Percentiles rank a stretch among this genome's conserved stretches.
These are phyloP conservation scores for Skeletonema costatum DNA, from an alignment of 108 stramenopile genomes.

Conservation along the genomic window DNA sequence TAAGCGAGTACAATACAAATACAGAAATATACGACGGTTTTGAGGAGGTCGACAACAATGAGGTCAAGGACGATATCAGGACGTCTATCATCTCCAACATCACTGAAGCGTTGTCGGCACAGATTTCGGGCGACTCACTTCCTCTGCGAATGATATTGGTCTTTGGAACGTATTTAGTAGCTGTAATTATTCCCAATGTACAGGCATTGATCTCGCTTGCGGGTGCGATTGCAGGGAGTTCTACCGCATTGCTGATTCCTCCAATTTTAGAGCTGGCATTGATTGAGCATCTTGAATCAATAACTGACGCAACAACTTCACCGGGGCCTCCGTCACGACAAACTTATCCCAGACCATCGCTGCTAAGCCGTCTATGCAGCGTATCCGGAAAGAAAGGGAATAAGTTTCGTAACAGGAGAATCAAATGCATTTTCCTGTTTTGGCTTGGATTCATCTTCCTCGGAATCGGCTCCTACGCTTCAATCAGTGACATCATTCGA, in stretches of 20 bases:
- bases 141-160: constrained; percentile 54
- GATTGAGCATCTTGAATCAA: constrained; percentile 43
- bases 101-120: constrained; percentile 29
- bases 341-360: constrained; percentile 5
- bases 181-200: constrained; percentile 69
- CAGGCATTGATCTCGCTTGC: constrained; percentile 66
- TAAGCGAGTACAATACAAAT: constrained; percentile 6
- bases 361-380: constrained; percentile 3
- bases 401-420: constrained; percentile 27
- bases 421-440: constrained; percentile 41
- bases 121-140: constrained; percentile 47
- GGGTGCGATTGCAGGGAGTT: constrained; percentile 69
- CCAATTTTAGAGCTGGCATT: constrained; percentile 65
- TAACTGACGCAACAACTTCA: background rate
- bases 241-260: constrained; percentile 67
- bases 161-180: constrained; percentile 59
- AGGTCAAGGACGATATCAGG: background rate
- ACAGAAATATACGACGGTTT: background rate
- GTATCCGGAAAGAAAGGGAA: constrained; percentile 18
- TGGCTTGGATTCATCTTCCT: constrained; percentile 51
- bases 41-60: constrained; percentile 1
- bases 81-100: constrained; percentile 31
- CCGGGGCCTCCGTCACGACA: constrained; percentile 3
- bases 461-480: constrained; percentile 49
- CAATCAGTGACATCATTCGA: constrained; percentile 47